A percentile compares a stretch with the other conserved stretches of the same genome.
phyloP scores from a whole-genome alignment of 768 basidiomycete species.

The Leccinellum luteum region DNA sequence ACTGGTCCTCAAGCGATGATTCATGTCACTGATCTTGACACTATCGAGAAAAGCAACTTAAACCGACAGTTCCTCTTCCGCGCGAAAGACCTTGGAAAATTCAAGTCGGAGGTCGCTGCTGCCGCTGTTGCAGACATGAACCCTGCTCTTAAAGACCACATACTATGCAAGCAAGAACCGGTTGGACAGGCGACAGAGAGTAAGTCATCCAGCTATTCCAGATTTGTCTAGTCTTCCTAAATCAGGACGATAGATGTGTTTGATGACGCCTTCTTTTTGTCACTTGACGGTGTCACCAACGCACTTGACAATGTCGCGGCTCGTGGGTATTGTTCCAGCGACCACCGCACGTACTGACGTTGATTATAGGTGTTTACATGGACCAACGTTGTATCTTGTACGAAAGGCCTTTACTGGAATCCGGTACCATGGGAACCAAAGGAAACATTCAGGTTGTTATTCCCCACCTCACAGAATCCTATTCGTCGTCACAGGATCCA shows the following conservation, averaged over 20 bases:
- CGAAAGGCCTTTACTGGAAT: slow-evolving; percentile 92
- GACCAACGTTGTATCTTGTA: slow-evolving; percentile 97
- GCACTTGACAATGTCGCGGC: slow-evolving; percentile 96
- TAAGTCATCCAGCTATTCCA: slow-evolving; percentile 38
- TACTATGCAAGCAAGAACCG: slow-evolving; percentile 85
- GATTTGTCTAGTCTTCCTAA: slow-evolving; percentile 12
- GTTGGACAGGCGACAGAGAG: slow-evolving; percentile 93
- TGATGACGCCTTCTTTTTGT: slow-evolving; percentile 81
- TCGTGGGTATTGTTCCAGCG: slow-evolving; percentile 49
- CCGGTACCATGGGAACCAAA: slow-evolving; percentile 97
- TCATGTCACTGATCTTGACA: slow-evolving; percentile 95
- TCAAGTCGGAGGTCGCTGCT: slow-evolving; percentile 94
- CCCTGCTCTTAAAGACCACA: slow-evolving; percentile 81
- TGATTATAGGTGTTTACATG: slow-evolving; percentile 85
- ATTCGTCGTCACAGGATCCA: slow-evolving; percentile 96
- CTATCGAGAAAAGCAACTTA: slow-evolving; percentile 98
- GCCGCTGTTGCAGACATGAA: slow-evolving; percentile 95
- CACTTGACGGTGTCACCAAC: slow-evolving; percentile 93
- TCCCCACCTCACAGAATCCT: slow-evolving; percentile 93
- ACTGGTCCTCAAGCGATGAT: slow-evolving; percentile 76
- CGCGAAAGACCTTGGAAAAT: slow-evolving; percentile 92
- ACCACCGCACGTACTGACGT: slow-evolving; percentile 3
- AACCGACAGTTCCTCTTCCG: slow-evolving; percentile 99
- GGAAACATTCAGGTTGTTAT: slow-evolving; percentile 96
- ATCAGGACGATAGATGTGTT: slow-evolving; percentile 62